phyloP scores from a whole-genome alignment of 441 rosid genomes.

The Populus hybrid region DNA sequence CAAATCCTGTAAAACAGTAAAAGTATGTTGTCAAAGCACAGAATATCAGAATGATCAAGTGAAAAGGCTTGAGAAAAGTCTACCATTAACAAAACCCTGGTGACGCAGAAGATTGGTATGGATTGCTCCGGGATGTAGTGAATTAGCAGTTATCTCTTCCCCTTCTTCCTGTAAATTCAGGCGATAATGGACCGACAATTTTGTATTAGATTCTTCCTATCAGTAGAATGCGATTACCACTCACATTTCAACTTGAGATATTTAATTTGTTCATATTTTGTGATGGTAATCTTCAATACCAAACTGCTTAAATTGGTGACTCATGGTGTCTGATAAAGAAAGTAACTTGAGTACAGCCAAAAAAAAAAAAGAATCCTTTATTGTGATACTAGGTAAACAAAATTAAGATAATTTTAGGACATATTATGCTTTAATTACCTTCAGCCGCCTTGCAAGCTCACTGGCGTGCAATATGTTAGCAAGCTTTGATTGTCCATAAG shows the following conservation, averaged over 20 bases:
- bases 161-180: conserved; percentile 16
- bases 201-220: not conserved
- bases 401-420: not conserved
- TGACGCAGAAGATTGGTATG: conserved; percentile 21
- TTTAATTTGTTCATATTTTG: not conserved
- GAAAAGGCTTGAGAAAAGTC: not conserved
- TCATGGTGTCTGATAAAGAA: too few species aligned
- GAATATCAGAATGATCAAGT: not conserved
- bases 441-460: conserved; percentile 34
- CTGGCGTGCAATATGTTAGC: conserved; percentile 28
- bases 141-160: conserved; percentile 18
- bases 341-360: too few species aligned
- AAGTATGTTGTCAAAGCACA: not conserved
- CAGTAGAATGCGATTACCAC: not conserved
- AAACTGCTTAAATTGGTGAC: too few species aligned
- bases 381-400: too few species aligned
- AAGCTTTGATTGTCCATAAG: conserved; percentile 45
- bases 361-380: too few species aligned
- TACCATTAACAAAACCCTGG: conserved; percentile 3
- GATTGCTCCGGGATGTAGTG: conserved; percentile 23
- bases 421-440: conserved; percentile 20
- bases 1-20: not conserved
- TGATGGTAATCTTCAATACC: too few species aligned
- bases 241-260: not conserved
- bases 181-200: not conserved